These are phyloP conservation scores for Aspergillus caelatus DNA, from an alignment of 2,329 filamentous ascomycete genomes.

Conservation along the genomic window DNA sequence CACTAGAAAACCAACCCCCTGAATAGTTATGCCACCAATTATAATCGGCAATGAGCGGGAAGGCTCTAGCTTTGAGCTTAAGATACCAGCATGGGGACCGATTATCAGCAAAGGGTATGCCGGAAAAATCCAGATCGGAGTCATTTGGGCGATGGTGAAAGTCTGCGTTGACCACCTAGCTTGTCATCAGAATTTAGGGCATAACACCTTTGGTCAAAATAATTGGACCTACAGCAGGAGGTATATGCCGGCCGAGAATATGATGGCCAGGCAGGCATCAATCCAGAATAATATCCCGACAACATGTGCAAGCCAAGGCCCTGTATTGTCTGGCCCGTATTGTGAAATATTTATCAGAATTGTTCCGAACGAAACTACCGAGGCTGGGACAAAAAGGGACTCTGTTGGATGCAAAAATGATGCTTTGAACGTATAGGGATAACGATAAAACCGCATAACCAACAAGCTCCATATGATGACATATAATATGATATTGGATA, in stretches of 20 bases:
- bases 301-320: conserved; percentile 61
- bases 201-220: background rate
- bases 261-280: conserved; percentile 68
- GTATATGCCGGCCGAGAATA: conserved; percentile 72
- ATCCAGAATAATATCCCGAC: conserved; percentile 76
- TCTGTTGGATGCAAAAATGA: conserved; percentile 79
- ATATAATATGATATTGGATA: conserved; percentile 67
- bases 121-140: conserved; percentile 84
- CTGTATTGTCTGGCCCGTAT: conserved; percentile 68
- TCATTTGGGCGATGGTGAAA: conserved; percentile 80
- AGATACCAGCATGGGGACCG: conserved; percentile 69
- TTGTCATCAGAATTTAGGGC: conserved; percentile 16
- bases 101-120: conserved; percentile 79
- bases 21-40: conserved; percentile 61
- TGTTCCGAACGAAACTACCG: conserved; percentile 70
- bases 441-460: conserved; percentile 67
- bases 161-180: conserved; percentile 65
- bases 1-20: conserved; percentile 67
- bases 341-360: conserved; percentile 78
- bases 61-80: conserved; percentile 52
- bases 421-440: conserved; percentile 69
- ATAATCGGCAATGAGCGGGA: conserved; percentile 56
- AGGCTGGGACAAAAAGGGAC: conserved; percentile 74
- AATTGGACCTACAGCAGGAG: conserved; percentile 62
- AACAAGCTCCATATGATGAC: conserved; percentile 66